Conservation (phyloP, 805 yeast species). For the Candida maltosa region DNA sequence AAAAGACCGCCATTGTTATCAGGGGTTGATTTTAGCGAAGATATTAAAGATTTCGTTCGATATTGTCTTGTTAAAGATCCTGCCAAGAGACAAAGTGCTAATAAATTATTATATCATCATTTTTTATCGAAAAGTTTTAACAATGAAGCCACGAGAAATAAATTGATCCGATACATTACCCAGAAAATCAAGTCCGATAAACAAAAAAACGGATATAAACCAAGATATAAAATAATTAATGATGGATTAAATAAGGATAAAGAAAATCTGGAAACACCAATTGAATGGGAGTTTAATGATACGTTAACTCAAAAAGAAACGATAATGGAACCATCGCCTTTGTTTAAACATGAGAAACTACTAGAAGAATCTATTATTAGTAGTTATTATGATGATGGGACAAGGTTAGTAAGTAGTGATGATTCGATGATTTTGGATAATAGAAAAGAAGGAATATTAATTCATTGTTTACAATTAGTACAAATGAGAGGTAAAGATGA, state of each 20-base stretch:
- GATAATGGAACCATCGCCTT: too few relatives aligned
- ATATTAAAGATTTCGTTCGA: conserved; percentile 64
- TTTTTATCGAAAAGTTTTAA: conserved; percentile 38
- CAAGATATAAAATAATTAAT: conserved; percentile 26
- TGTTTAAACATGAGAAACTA: too few relatives aligned
- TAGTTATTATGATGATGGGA: too few relatives aligned
- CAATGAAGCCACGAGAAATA: conserved; percentile 10
- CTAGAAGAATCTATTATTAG: too few relatives aligned
- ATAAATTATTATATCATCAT: conserved; percentile 48
- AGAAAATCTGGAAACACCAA: conserved; percentile 18
- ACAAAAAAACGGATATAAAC: conserved; percentile 14
- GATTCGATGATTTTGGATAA: neutral
- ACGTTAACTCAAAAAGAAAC: neutral
- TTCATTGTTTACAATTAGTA: conserved; percentile 46
- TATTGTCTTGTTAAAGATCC: conserved; percentile 71
- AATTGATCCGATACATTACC: neutral
- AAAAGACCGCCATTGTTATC: conserved; percentile 57
- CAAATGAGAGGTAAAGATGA: conserved; percentile 49
- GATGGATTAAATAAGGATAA: conserved; percentile 41
- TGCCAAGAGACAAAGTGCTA: conserved; percentile 57
- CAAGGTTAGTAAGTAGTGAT: too few relatives aligned
- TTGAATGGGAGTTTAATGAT: conserved; percentile 4
- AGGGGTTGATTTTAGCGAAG: conserved; percentile 41
- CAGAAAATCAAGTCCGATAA: conserved; percentile 17
- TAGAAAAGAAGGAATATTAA: conserved; percentile 34